Conservation (phyloP, 1,284 basidiomycete genomes). For the Boletus hoseneyae region DNA sequence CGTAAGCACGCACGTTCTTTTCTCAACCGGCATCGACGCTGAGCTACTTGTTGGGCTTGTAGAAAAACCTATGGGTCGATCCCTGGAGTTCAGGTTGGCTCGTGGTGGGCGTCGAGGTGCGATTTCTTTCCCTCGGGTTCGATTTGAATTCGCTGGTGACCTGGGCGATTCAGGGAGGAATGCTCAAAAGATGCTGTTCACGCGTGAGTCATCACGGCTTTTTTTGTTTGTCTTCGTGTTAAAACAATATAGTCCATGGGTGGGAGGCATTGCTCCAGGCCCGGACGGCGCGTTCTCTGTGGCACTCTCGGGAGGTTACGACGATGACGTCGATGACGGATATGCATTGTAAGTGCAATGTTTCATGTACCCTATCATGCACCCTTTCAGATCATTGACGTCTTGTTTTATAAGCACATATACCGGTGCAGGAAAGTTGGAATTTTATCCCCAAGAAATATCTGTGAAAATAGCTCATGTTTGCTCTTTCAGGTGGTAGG, state of each 20-base stretch:
- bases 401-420: constrained; percentile 50
- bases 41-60: constrained; percentile 1
- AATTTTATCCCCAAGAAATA: background rate
- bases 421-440: constrained; percentile 61
- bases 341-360: constrained; percentile 65
- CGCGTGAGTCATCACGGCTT: constrained; percentile 48
- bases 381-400: background rate
- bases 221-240: background rate
- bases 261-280: constrained; percentile 71
- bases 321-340: constrained; percentile 80
- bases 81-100: constrained; percentile 70
- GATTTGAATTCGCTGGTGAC: background rate
- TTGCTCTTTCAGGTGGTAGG: constrained; percentile 57
- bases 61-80: constrained; percentile 46
- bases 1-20: constrained; percentile 45
- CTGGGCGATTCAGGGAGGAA: constrained; percentile 42
- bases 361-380: background rate
- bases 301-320: constrained; percentile 80
- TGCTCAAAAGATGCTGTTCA: constrained; percentile 73
- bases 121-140: background rate
- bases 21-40: background rate
- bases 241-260: constrained; percentile 51
- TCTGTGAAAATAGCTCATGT: background rate
- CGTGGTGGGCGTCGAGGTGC: constrained; percentile 72
- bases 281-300: constrained; percentile 72